These are phyloP conservation scores for Fusarium continuum DNA, from an alignment of 2,329 filamentous ascomycete species.

Conservation along the genomic window DNA sequence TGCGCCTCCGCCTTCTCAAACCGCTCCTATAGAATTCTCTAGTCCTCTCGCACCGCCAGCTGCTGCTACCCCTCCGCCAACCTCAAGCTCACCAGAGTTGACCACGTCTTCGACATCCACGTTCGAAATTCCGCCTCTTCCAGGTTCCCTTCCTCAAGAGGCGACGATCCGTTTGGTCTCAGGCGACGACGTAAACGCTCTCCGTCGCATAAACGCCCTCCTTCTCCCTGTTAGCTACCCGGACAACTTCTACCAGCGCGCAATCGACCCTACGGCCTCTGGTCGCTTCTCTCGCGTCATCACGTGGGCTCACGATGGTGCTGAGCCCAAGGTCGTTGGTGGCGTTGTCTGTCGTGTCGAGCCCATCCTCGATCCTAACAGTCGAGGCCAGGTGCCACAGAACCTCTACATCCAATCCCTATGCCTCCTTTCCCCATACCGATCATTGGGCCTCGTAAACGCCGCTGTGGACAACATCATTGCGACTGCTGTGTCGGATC, in stretches of 20 bases:
- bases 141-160: slow-evolving; percentile 54
- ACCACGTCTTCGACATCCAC: slow-evolving; percentile 1
- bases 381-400: slow-evolving; percentile 44
- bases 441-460: slow-evolving; percentile 66
- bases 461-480: slow-evolving; percentile 65
- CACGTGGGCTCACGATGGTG: slow-evolving; percentile 60
- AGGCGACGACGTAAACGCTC: slow-evolving; percentile 62
- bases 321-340: slow-evolving; percentile 64
- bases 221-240: slow-evolving; percentile 71
- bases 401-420: slow-evolving; percentile 73
- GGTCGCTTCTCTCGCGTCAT: slow-evolving; percentile 68
- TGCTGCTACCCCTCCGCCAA: slow-evolving; percentile 43
- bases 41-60: slow-evolving; percentile 32
- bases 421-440: slow-evolving; percentile 70
- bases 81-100: slow-evolving; percentile 32
- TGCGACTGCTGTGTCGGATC: slow-evolving; percentile 49
- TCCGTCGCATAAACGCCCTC: slow-evolving; percentile 72
- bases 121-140: slow-evolving; percentile 43
- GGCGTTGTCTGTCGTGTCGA: slow-evolving; percentile 71
- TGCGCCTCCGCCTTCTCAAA: slow-evolving; percentile 47
- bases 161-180: slow-evolving; percentile 63
- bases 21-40: slow-evolving; percentile 35
- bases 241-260: slow-evolving; percentile 69
- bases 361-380: slow-evolving; percentile 39
- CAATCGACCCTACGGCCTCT: slow-evolving; percentile 59